Evolutionary conservation across 208 protist genomes (phyloP), one percentile per base, ranked within the genome.

Genomic region (Porcisia hertigi): DNA sequence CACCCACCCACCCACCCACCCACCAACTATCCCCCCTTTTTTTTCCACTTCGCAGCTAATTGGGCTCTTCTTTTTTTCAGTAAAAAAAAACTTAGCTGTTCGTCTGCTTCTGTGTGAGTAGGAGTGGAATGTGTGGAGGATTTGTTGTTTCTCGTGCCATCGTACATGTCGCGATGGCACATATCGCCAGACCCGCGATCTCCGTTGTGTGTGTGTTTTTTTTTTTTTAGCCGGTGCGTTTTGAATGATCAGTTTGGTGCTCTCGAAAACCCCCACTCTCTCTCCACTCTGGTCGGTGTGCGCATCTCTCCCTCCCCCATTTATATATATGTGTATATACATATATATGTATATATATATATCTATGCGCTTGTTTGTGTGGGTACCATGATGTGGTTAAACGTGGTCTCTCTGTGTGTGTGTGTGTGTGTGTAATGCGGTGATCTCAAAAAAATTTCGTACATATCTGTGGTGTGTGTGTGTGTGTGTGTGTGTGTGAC

Each of bases 41-140:
- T 30, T 39, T 62, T 43, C 43, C 23, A 16, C 39, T 14, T 71
- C 30, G 66, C 66, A 71, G 66, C n/a, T 55, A 71, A 34, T 16
- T 65, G 60, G 60, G 60, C 60, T 65, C 12, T 43, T 65, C 14
- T 64, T n/a, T 65, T 43, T 14, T 45, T 20, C 43, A 43, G 30
- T 30, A 30, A 30, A 30, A 30, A 30, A 30, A 30, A 30, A 30
- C 30, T 45, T 65, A n/a, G 60, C 60, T 65, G 60, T 36, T 39
- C 52, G 16, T 18, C 16, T 20, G 20, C 20, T 18, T 18, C 20
- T 18, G 20, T 54, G 52, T 54, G 52, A 18, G 52, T 54, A 54
- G 52, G 52, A 18, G 12, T 11, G 57, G 58, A 36, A 9, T 7
- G 25, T 23, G 58, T 30, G 30, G 30, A 30, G 30, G 30, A 30